phyloP scores from a whole-genome alignment of 352 stramenopile species.

The Phytophthora pistaciae region DNA sequence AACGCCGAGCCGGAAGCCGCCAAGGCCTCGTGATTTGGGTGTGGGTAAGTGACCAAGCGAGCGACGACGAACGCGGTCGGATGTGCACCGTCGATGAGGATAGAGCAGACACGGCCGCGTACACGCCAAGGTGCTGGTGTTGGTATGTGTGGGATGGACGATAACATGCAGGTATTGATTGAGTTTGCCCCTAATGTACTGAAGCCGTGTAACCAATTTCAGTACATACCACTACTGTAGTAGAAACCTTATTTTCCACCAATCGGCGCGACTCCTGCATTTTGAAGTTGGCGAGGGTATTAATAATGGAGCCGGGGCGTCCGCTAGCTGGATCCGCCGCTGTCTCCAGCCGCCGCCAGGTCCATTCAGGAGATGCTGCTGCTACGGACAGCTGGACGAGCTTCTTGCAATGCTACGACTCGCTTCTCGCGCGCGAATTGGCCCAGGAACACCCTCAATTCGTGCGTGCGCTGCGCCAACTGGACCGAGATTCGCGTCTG shows the following conservation, averaged over 20 bases:
- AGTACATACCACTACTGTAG: not conserved
- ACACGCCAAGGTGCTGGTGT: conserved; percentile 21
- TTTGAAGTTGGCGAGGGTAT: conserved; percentile 27
- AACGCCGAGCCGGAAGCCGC: conserved; percentile 22
- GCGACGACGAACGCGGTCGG: conserved; percentile 22
- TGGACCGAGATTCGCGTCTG: conserved; percentile 26
- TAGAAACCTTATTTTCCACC: not conserved
- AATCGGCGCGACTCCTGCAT: conserved; percentile 7
- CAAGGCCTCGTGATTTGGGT: conserved; percentile 32
- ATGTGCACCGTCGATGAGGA: conserved; percentile 17
- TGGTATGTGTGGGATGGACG: conserved; percentile 24
- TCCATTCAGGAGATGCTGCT: not conserved
- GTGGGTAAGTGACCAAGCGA: conserved; percentile 22
- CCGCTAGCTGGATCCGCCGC: not conserved
- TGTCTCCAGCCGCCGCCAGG: conserved; percentile 2
- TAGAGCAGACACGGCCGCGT: conserved; percentile 29
- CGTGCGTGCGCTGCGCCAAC: conserved; percentile 19
- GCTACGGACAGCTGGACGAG: conserved; percentile 15
- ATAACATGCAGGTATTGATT: conserved; percentile 35
- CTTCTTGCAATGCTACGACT: conserved; percentile 32
- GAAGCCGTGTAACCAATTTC: not conserved
- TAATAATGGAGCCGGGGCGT: conserved; percentile 5
- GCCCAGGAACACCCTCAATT: conserved; percentile 33
- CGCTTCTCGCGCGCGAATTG: conserved; percentile 30
- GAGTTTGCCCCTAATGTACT: conserved; percentile 6